phyloP scores from a whole-genome alignment of 2,329 filamentous ascomycete genomes.

The Plenodomus lindquistii region DNA sequence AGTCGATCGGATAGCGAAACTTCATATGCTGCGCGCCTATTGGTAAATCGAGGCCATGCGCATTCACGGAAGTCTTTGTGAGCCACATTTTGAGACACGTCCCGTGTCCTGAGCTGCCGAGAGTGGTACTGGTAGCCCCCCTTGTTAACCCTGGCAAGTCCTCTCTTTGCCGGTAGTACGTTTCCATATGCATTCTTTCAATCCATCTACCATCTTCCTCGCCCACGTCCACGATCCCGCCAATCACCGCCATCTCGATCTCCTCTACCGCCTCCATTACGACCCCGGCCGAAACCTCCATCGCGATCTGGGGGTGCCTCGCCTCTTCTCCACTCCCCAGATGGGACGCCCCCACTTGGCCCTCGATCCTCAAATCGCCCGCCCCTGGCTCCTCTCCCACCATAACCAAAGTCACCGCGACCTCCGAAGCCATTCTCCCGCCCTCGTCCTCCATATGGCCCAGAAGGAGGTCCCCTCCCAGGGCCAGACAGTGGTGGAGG shows the following conservation, averaged over 20 bases:
- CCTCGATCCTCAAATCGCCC: conserved; percentile 41
- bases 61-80: too few relatives aligned
- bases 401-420: conserved; percentile 41
- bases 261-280: conserved; percentile 42
- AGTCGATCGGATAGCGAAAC: too few relatives aligned
- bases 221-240: conserved; percentile 40
- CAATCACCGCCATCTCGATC: conserved; percentile 34
- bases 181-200: too few relatives aligned
- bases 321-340: conserved; percentile 69
- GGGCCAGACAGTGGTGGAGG: conserved; percentile 50
- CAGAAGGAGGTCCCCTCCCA: conserved; percentile 31
- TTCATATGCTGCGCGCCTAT: too few relatives aligned
- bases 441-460: conserved; percentile 32
- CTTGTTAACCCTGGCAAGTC: too few relatives aligned
- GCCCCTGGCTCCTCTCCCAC: conserved; percentile 43
- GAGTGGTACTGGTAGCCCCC: too few relatives aligned
- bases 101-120: too few relatives aligned
- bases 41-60: too few relatives aligned
- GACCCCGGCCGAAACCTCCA: conserved; percentile 25
- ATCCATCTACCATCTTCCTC: conserved; percentile 38
- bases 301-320: conserved; percentile 62
- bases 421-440: conserved; percentile 39
- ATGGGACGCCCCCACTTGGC: conserved; percentile 51
- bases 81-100: too few relatives aligned
- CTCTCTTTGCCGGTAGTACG: too few relatives aligned